Evolutionary conservation across 129 eudicot species (phyloP), one percentile per base, ranked within the genome.

Genomic region (Dittrichia graveolens): DNA sequence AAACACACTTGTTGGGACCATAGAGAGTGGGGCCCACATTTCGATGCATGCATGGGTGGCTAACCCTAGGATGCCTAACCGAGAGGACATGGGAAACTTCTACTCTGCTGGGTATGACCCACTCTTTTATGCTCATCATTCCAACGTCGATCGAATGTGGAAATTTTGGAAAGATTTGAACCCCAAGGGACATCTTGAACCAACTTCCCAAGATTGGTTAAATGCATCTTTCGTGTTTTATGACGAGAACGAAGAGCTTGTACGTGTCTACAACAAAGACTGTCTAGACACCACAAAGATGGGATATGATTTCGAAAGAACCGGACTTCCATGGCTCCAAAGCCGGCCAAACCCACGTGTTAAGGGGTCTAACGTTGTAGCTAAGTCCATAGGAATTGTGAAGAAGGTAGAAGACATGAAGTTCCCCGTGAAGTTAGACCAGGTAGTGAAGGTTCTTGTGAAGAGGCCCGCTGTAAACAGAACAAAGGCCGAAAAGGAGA

Each of bases 41-140:
- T 67, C 90, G 8, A 71, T 80, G 52, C 95, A 88, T 6, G 64
- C 48, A 2, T 87, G 89, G 89, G 39, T 80, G 0, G 90, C 86
- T 3, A 83, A 80, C 13, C 80, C 75, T 5, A 74, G 74, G 38
- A 19, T 56, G 61, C 0, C 38, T 0, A 56, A 56, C 39, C 1
- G 14, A 3, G 90, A 85, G 54, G 74, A 88, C 79, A 82, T 88
- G 95, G 95, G 95, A 0, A 79, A 76, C 39, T 82, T 84, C 52
- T 87, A 84, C 72, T 82, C 94, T 3, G 89, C 94, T 11, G 95
- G 78, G 16, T 46, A 85, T 4, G 95, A 88, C 70, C 90, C 95
- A 3, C 42, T 85, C 2, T 88, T 88, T 39, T 88, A 60, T 11
- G 78, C 71, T 13, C 95, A 88, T 41, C 95, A 88, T 42, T 15